These are phyloP conservation scores for Leishmania tarentolae DNA, from an alignment of 208 protist species.

Conservation along the genomic window DNA sequence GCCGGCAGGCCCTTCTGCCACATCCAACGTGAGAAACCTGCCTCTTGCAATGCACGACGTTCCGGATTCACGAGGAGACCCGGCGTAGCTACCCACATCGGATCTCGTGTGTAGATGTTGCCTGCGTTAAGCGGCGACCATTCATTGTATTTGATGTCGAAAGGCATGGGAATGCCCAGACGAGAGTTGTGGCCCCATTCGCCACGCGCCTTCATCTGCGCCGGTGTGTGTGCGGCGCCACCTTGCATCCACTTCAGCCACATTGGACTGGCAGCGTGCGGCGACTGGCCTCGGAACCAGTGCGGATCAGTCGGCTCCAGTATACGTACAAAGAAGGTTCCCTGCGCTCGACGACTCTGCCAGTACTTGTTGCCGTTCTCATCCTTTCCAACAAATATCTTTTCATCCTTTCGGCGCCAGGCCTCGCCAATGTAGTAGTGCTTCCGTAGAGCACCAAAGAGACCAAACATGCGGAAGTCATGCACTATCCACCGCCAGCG, in stretches of 20 bases:
- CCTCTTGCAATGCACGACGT: slow-evolving; percentile 72
- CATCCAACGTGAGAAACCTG: slow-evolving; percentile 86
- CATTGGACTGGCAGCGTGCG: slow-evolving; percentile 65
- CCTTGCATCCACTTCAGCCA: slow-evolving; percentile 90
- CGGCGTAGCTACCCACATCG: slow-evolving; percentile 79
- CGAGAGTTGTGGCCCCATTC: slow-evolving; percentile 90
- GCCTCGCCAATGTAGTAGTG: slow-evolving; percentile 89
- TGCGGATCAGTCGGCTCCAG: slow-evolving; percentile 84
- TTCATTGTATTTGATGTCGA: slow-evolving; percentile 88
- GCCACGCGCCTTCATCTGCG: slow-evolving; percentile 85
- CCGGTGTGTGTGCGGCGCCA: slow-evolving; percentile 81
- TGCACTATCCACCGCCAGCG: slow-evolving; percentile 87
- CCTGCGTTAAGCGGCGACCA: slow-evolving; percentile 72
- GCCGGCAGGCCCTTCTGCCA: slow-evolving; percentile 82
- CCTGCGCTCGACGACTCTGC: slow-evolving; percentile 61
- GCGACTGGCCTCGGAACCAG: slow-evolving; percentile 83
- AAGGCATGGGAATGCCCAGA: slow-evolving; percentile 73
- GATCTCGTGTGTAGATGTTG: slow-evolving; percentile 73
- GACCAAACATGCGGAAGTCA: slow-evolving; percentile 92
- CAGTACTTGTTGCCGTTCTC: slow-evolving; percentile 93
- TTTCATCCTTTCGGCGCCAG: slow-evolving; percentile 90
- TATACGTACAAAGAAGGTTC: slow-evolving; percentile 58
- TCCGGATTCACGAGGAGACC: slow-evolving; percentile 83
- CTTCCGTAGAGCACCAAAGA: slow-evolving; percentile 67
- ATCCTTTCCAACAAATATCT: slow-evolving; percentile 92